Evolutionary conservation across 2,329 filamentous ascomycete genomes (phyloP).

Genomic region (Neonectria coccinea): DNA sequence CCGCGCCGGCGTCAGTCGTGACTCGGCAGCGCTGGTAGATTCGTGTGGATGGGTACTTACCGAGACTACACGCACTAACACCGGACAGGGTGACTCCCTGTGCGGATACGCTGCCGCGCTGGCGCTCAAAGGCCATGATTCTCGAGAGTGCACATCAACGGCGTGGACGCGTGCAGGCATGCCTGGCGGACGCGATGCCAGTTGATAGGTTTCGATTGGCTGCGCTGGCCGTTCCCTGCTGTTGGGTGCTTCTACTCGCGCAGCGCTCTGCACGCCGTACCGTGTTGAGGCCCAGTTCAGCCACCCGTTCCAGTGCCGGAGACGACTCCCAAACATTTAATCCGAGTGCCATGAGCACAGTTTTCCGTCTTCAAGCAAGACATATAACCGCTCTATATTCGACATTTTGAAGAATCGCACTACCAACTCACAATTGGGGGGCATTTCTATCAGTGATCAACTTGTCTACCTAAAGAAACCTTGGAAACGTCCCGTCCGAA

Average conservation of each 20-base stretch:
- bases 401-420: background rate
- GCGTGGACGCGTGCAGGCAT: conserved; percentile 23
- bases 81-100: conserved; percentile 16
- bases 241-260: conserved; percentile 25
- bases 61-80: background rate
- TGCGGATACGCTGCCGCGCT: background rate
- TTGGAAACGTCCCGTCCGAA: no score
- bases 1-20: conserved; percentile 33
- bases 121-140: background rate
- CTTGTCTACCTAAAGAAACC: no score
- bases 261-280: background rate
- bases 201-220: conserved; percentile 30
- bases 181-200: conserved; percentile 22
- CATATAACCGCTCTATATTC: background rate
- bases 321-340: background rate
- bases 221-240: conserved; percentile 9
- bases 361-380: no score
- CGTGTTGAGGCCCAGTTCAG: conserved; percentile 6
- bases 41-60: background rate
- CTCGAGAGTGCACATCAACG: conserved; percentile 3
- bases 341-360: background rate
- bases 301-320: conserved; percentile 7
- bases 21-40: conserved; percentile 8
- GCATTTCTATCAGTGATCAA: no score
- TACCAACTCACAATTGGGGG: background rate